phyloP scores from a whole-genome alignment of 257 asterid genomes.

The Schizonepeta tenuifolia region DNA sequence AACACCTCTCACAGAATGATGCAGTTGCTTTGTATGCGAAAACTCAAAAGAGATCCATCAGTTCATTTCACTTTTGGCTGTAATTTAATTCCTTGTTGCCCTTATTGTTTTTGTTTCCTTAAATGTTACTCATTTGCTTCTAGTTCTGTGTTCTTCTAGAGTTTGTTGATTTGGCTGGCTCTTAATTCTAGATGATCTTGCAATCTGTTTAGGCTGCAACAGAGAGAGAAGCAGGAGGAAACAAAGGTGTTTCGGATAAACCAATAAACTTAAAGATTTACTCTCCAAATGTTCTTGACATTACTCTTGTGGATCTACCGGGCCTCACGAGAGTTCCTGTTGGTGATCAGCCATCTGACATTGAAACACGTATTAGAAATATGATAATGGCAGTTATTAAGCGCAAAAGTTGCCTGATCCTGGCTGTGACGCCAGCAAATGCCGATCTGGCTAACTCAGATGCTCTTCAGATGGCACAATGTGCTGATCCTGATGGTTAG shows the following conservation, averaged over 20 bases:
- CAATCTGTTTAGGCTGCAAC: conserved; percentile 73
- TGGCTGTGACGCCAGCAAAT: conserved; percentile 98
- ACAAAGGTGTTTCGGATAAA: conserved; percentile 87
- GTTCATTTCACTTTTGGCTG: not conserved
- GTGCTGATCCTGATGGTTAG: conserved; percentile 92
- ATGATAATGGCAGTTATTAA: conserved; percentile 90
- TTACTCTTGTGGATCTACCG: conserved; percentile 95
- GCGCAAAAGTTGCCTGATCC: conserved; percentile 70
- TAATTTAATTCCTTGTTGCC: not conserved
- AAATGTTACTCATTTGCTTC: not conserved
- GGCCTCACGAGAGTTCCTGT: conserved; percentile 95
- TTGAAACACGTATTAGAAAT: conserved; percentile 90
- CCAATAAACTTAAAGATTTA: conserved; percentile 82
- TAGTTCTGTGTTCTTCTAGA: not conserved
- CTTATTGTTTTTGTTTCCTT: conserved; percentile 8
- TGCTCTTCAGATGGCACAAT: conserved; percentile 98
- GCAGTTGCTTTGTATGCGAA: conserved; percentile 2
- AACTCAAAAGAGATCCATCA: not conserved
- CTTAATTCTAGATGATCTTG: conserved; percentile 24
- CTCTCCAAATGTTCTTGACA: conserved; percentile 93
- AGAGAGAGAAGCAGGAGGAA: conserved; percentile 84
- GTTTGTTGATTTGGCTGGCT: conserved; percentile 6
- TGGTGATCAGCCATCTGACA: conserved; percentile 97
- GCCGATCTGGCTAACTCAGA: conserved; percentile 95
- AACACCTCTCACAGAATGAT: not conserved